These are phyloP conservation scores for Sindora glabra DNA, from an alignment of 306 rosid species.

Conservation along the genomic window DNA sequence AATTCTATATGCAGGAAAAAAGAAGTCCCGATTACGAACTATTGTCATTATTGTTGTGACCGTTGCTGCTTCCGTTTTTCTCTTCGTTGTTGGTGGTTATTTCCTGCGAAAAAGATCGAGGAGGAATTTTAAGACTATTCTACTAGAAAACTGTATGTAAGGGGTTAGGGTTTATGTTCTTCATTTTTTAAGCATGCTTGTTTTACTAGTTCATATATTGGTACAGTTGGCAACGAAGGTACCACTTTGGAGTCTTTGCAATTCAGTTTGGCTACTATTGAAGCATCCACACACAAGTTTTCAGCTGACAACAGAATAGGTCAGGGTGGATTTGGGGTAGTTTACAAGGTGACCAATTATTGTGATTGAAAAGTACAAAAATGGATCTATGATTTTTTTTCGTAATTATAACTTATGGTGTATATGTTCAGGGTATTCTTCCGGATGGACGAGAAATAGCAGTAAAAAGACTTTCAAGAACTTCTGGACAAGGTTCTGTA, in stretches of 20 bases:
- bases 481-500: constrained; percentile 36
- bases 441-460: constrained; percentile 43
- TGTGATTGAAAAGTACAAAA: neutral
- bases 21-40: neutral
- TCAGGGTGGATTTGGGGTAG: constrained; percentile 51
- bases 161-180: neutral
- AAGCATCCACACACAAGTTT: constrained; percentile 41
- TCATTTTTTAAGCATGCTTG: neutral
- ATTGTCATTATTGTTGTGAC: constrained; percentile 13
- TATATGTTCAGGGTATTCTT: constrained; percentile 49
- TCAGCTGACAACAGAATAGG: constrained; percentile 33
- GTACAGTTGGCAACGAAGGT: constrained; percentile 18
- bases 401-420: no score
- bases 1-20: constrained; percentile 20
- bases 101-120: constrained; percentile 17
- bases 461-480: constrained; percentile 36
- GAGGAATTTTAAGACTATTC: neutral
- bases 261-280: constrained; percentile 23
- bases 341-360: constrained; percentile 33
- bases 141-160: constrained; percentile 9
- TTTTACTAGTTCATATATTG: neutral
- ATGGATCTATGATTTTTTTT: no score
- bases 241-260: constrained; percentile 27
- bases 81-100: constrained; percentile 5
- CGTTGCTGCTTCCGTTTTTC: neutral